Evolutionary conservation across 164 flowering plant genomes (phyloP), one percentile per base, ranked within the genome.

Genomic region (Pachysandra terminalis): DNA sequence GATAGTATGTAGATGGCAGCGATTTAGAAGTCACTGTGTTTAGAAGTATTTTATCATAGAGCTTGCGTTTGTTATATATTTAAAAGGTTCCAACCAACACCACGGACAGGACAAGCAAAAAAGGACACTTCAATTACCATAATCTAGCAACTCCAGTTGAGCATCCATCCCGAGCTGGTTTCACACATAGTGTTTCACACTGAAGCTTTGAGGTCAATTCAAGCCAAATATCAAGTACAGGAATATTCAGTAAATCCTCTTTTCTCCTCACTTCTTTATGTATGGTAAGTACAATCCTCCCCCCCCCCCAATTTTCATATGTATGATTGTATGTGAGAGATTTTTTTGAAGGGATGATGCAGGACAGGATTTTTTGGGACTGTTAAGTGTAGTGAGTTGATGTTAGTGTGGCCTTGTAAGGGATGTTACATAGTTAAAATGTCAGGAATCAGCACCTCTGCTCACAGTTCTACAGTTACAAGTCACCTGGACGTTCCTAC

Each of bases 111-210:
- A 51, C 8, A 49, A 16, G 23, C 68, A 53, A 28, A 41, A 22
- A 15, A 56, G 0, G 17, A 48, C 35, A 45, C 37, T 32, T 32
- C 37, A 67, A 17, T 21, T 81, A 90, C 98, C 96, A 77, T 67
- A 93, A 74, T 77, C 95, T 86, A 62, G 96, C 98, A 76, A 93
- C 98, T 62, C 98, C 96, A 72, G 98, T 93, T 3, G 98, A 93
- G 82, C 98, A 93, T 49, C 98, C 98, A 82, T 93, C 96, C 77
- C 88, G 83, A 59, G 93, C 90, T 48, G 98, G 96, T 77, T 93
- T 93, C 65, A 93, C 79, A 61, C 98, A 93, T 61, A 93, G 55
- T 26, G 91, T 86, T 70, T 86, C 77, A 71, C 85, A 81, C 58
- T 79, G 79, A 73, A 93, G 95, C 71, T 77, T 86, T 69, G 81